phyloP scores from a whole-genome alignment of 2,329 filamentous ascomycete genomes.

The Cylindrodendrum hubeiense region DNA sequence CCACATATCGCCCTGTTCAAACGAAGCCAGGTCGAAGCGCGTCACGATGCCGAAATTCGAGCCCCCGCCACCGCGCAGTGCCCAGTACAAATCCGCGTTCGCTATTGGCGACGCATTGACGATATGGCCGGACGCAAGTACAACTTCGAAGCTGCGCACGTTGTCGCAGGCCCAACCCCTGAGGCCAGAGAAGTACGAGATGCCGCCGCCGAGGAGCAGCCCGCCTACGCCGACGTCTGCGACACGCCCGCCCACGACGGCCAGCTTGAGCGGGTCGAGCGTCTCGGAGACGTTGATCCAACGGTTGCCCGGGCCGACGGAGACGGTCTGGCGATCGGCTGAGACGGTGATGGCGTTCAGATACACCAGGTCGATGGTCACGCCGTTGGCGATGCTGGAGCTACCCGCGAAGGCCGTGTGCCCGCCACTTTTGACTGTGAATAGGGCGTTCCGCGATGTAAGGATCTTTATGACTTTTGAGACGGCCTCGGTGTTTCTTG shows the following conservation, averaged over 20 bases:
- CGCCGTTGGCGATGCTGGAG: conserved; percentile 55
- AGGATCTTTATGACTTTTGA: conserved; percentile 12
- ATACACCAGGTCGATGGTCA: conserved; percentile 58
- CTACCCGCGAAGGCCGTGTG: conserved; percentile 60
- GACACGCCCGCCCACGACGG: conserved; percentile 33
- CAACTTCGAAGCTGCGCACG: conserved; percentile 59
- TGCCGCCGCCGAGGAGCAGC: conserved; percentile 52
- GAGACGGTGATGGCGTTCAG: conserved; percentile 45
- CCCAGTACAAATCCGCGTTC: conserved; percentile 25
- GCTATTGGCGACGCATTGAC: conserved; percentile 40
- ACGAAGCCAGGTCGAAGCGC: conserved; percentile 46
- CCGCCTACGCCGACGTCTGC: conserved; percentile 47
- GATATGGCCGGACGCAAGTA: conserved; percentile 59
- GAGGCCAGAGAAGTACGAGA: conserved; percentile 53
- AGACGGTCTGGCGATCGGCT: conserved; percentile 20
- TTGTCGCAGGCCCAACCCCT: conserved; percentile 62
- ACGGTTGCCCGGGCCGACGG: conserved; percentile 22
- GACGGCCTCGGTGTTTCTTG: background rate
- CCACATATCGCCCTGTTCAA: conserved; percentile 47
- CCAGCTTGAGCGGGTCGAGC: conserved; percentile 13
- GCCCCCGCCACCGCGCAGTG: conserved; percentile 24
- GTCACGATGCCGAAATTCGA: conserved; percentile 37
- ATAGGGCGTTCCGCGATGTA: conserved; percentile 37
- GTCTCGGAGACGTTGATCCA: conserved; percentile 25
- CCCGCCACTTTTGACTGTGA: conserved; percentile 65